Percentiles rank a stretch among this genome's conserved stretches.
These are phyloP conservation scores for Leccinum disarticulatum DNA, from an alignment of 768 basidiomycete genomes.

Conservation along the genomic window DNA sequence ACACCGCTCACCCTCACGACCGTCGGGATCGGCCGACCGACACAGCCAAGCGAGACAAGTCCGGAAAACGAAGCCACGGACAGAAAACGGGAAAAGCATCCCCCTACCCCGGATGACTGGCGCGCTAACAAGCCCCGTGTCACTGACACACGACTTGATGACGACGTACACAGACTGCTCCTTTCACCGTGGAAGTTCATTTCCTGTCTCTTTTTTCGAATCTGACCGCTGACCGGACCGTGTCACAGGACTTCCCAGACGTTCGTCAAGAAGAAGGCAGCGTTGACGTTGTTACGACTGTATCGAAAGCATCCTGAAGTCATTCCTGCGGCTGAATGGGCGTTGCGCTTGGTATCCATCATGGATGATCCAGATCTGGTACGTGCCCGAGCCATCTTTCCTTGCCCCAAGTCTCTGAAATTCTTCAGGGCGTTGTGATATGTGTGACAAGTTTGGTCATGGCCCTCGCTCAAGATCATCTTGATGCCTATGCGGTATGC, in stretches of 20 bases:
- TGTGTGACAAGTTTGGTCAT: slow-evolving; percentile 92
- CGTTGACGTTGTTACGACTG: slow-evolving; percentile 85
- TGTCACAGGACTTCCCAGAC: slow-evolving; percentile 78
- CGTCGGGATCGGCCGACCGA: slow-evolving; percentile 16
- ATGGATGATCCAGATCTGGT: slow-evolving; percentile 94
- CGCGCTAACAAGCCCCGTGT: slow-evolving; percentile 15
- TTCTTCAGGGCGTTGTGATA: slow-evolving; percentile 81
- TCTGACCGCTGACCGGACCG: slow-evolving; percentile 16
- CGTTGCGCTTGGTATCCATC: slow-evolving; percentile 87
- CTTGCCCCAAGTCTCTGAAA: not conserved
- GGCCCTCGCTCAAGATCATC: slow-evolving; percentile 91
- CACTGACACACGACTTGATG: slow-evolving; percentile 20
- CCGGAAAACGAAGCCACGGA: slow-evolving; percentile 24
- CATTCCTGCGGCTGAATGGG: slow-evolving; percentile 94
- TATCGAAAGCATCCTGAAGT: slow-evolving; percentile 97
- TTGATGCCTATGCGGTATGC: slow-evolving; percentile 87
- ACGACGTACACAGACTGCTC: slow-evolving; percentile 88
- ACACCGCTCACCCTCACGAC: slow-evolving; percentile 12
- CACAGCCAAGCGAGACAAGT: slow-evolving; percentile 21
- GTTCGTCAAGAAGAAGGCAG: slow-evolving; percentile 99
- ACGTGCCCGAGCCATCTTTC: slow-evolving; percentile 16
- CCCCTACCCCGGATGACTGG: slow-evolving; percentile 28
- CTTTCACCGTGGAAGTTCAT: slow-evolving; percentile 80
- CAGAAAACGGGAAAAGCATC: slow-evolving; percentile 34
- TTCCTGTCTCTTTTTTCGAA: not conserved